Evolutionary conservation across 2,329 filamentous ascomycete species (phyloP).

Genomic region (Aureobasidium sp.): DNA sequence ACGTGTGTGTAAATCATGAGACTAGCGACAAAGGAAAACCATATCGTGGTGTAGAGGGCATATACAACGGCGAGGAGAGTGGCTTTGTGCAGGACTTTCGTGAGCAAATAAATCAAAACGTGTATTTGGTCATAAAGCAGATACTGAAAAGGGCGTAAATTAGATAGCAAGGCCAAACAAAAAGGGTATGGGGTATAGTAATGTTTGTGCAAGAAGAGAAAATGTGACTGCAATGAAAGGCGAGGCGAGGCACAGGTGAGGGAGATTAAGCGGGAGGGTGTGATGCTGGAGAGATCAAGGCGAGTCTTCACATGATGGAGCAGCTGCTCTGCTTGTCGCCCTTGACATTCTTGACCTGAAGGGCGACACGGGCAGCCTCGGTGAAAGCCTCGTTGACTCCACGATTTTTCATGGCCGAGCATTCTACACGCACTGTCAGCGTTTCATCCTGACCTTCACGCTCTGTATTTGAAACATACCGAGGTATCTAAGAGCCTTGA

Average conservation of each 20-base stretch:
- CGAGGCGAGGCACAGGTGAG: not conserved
- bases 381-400: constrained; percentile 99
- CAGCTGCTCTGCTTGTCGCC: constrained; percentile 41
- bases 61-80: not conserved
- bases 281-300: not conserved
- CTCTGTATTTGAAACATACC: constrained; percentile 41
- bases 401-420: constrained; percentile 95
- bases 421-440: constrained; percentile 53
- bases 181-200: constrained; percentile 12
- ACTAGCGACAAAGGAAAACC: not conserved
- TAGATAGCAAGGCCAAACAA: constrained; percentile 5
- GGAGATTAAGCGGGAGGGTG: not conserved
- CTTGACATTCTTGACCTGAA: constrained; percentile 50
- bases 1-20: not conserved
- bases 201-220: constrained; percentile 14
- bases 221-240: not conserved
- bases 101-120: not conserved
- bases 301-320: constrained; percentile 33
- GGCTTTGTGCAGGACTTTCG: not conserved
- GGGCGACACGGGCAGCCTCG: constrained; percentile 87
- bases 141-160: constrained; percentile 2
- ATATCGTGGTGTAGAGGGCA: not conserved
- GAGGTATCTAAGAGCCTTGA: constrained; percentile 87
- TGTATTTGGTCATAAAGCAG: constrained; percentile 2
- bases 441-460: not conserved